phyloP scores from a whole-genome alignment of 1,284 basidiomycete species.

The Coriolopsis trogii region DNA sequence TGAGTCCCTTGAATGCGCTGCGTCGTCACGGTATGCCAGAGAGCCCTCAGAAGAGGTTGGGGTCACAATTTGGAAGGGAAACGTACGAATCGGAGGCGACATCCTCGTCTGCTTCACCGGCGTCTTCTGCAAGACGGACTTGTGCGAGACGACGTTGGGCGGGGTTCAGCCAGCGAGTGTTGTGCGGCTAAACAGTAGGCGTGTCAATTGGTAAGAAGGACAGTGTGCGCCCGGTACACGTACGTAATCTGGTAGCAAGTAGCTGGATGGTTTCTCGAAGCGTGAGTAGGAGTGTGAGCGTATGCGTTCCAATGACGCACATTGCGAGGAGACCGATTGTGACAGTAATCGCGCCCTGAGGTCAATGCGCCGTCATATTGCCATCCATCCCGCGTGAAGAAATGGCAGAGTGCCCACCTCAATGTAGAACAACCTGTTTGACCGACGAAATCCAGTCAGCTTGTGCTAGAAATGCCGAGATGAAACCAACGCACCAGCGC shows the following conservation, averaged over 20 bases:
- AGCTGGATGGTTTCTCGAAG: conserved; percentile 4
- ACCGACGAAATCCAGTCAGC: background rate
- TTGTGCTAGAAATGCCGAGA: background rate
- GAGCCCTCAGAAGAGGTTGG: background rate
- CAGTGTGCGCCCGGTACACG: conserved; percentile 15
- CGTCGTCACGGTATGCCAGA: background rate
- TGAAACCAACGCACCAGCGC: conserved; percentile 49
- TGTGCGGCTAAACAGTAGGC: conserved; percentile 48
- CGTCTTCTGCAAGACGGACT: conserved; percentile 73
- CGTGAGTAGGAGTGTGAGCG: background rate
- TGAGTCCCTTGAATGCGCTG: conserved; percentile 56
- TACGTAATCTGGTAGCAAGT: conserved; percentile 58
- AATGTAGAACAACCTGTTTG: conserved; percentile 59
- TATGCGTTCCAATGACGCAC: conserved; percentile 36
- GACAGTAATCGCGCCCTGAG: conserved; percentile 59
- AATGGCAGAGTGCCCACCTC: conserved; percentile 44
- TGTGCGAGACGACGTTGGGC: conserved; percentile 68
- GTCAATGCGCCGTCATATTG: background rate
- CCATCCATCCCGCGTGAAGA: too few species aligned
- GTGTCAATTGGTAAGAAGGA: background rate
- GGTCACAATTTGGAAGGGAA: background rate
- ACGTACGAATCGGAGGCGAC: conserved; percentile 55
- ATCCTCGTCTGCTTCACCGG: conserved; percentile 71
- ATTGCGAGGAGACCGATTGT: conserved; percentile 56
- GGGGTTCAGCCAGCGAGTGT: conserved; percentile 65